phyloP scores from a whole-genome alignment of 352 stramenopile genomes.

The Phytopythium vexans region DNA sequence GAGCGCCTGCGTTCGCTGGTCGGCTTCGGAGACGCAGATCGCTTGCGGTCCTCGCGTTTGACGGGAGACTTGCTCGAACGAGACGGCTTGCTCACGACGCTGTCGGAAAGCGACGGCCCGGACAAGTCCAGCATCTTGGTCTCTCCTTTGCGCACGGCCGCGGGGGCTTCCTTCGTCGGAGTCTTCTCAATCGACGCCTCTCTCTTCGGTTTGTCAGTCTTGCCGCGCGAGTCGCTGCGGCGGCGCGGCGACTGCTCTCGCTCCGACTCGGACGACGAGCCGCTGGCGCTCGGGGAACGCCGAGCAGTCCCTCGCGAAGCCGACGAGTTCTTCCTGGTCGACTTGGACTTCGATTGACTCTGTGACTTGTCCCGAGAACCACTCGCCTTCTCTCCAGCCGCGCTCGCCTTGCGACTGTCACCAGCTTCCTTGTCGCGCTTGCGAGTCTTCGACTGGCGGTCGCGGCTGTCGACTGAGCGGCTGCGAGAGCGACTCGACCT shows the following conservation, averaged over 20 bases:
- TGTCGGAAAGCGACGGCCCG: conserved; percentile 11
- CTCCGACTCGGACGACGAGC: background rate
- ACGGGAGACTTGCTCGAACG: background rate
- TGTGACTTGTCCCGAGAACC: no score
- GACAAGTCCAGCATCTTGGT: conserved; percentile 28
- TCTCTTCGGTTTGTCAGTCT: background rate
- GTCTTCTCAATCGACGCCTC: background rate
- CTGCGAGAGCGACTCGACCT: conserved; percentile 17
- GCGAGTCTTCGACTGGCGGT: conserved; percentile 8
- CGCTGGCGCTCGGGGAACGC: background rate
- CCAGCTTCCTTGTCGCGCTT: background rate
- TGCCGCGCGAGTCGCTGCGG: background rate
- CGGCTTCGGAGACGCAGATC: no score
- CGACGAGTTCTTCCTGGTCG: no score
- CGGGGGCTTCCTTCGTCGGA: background rate
- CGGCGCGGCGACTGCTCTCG: background rate
- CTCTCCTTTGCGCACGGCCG: conserved; percentile 25
- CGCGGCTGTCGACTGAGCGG: conserved; percentile 10
- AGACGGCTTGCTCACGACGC: conserved; percentile 13
- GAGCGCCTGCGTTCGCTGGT: conserved; percentile 7
- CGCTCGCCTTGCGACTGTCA: conserved; percentile 2
- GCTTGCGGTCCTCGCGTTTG: no score
- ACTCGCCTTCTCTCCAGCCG: background rate
- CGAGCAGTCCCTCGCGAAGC: no score
- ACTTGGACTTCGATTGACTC: no score